Conservation (phyloP, 345 rosid genomes). For the Lepidium didymum region DNA sequence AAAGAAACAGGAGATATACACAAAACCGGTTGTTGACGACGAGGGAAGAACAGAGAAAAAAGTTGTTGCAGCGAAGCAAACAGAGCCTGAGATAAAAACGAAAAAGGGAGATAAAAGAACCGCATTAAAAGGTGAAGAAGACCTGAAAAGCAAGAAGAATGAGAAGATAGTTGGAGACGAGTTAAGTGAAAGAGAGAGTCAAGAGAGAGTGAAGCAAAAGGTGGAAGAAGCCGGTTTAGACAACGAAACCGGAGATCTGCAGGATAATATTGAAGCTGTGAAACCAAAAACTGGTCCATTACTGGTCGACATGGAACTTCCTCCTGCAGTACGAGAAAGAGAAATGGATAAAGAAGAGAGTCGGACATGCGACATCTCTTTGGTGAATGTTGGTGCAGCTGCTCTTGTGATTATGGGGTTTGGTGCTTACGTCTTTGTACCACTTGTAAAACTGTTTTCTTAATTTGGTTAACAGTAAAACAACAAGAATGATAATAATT, state of each 20-base stretch:
- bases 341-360: background rate
- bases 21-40: background rate
- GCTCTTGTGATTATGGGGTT: constrained; percentile 31
- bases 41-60: constrained; percentile 3
- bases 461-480: background rate
- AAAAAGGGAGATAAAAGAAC: background rate
- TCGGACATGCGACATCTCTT: background rate
- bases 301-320: background rate
- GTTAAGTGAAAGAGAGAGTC: background rate
- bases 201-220: background rate
- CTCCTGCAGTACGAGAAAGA: background rate
- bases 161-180: background rate
- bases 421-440: constrained; percentile 28
- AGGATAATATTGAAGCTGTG: background rate
- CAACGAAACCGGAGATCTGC: background rate
- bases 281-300: background rate
- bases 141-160: background rate
- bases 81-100: background rate
- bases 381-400: constrained; percentile 28
- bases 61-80: background rate
- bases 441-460: constrained; percentile 15
- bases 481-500: background rate
- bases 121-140: background rate
- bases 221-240: background rate
- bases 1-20: background rate